Evolutionary conservation across 352 stramenopile genomes (phyloP), one percentile per base, ranked within the genome.

Genomic region (Phytophthora niederhauseri): DNA sequence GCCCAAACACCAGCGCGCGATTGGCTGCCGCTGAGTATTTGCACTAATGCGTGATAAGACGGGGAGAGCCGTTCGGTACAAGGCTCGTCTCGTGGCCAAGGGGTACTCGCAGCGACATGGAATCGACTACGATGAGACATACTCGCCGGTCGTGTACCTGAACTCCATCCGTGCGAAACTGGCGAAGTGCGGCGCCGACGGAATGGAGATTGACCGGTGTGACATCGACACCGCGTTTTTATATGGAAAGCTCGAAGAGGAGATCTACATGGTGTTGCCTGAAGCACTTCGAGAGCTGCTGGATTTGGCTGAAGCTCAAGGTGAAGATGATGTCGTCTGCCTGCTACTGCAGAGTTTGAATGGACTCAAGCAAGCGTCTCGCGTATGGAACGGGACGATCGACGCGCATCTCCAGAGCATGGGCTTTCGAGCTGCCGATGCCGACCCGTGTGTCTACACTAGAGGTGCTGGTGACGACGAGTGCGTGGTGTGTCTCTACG

Each of bases 11-110:
- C 57, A 64, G 17, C 30, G 49, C 8, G 28, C 57, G 19, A 64
- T 57, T 24, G 41, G 55, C 26, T 54, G 55, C 20, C 41, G 20
- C 12, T 62, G 41, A 38, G 34, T 48, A 20, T 7, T 43, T n/a
- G n/a, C 57, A 7, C 46, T 63, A 43, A 63, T 55, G 57, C 14
- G n/a, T 6, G 22, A 63, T 20, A 43, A 63, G 14, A 63, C 43
- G 24, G 57, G 57, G 26, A 20, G 54, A 2, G 57, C 55, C 36
- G 43, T 63, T 56, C 14, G 34, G 34, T 15, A 15, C 34, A 43
- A 43, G 34, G 34, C 3, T 43, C 34, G 34, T 17, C 14, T 43
- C 9, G 38, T 46, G 38, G 38, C 14, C 1, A 46, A 19, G 14
- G 14, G 14, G 38, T 19, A 46, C 38, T 38, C 31, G 9, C 34